Conservation (phyloP, 371 early-diverging fungal species). For the Syncephalis plumigaleata region DNA sequence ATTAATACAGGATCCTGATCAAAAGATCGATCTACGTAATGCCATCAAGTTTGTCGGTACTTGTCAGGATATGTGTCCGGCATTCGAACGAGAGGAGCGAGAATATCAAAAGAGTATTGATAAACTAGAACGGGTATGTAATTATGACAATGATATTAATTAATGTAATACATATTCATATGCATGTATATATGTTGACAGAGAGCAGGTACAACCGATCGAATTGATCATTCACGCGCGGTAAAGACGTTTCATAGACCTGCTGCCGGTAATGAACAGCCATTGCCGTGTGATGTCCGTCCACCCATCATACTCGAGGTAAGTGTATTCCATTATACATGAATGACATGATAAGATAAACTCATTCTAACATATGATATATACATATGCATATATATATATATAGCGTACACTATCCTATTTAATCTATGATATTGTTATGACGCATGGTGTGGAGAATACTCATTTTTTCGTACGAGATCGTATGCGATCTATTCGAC, state of each 20-base stretch:
- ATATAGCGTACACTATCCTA: constrained; percentile 56
- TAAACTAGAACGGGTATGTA: constrained; percentile 43
- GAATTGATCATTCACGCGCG: constrained; percentile 38
- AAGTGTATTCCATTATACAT: constrained; percentile 6
- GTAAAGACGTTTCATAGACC: constrained; percentile 80
- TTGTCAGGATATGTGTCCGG: constrained; percentile 78
- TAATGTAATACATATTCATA: neutral
- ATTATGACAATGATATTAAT: neutral
- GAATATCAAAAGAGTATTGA: constrained; percentile 55
- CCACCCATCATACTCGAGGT: constrained; percentile 53
- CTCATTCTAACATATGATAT: neutral
- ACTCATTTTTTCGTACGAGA: constrained; percentile 80
- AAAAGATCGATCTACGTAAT: constrained; percentile 29
- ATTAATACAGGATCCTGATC: constrained; percentile 39
- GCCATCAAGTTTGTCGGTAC: constrained; percentile 61
- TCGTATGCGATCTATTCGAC: constrained; percentile 69
- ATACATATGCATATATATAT: neutral
- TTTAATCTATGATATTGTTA: constrained; percentile 41
- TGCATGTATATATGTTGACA: too few species aligned
- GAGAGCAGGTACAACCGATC: constrained; percentile 12
- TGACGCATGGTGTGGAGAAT: constrained; percentile 26
- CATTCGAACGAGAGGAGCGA: constrained; percentile 75
- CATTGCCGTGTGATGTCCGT: constrained; percentile 79
- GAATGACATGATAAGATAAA: too few species aligned
- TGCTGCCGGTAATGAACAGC: constrained; percentile 75